These are phyloP conservation scores for Penicillium egyptiacum DNA, from an alignment of 495 filamentous ascomycete genomes.

Conservation along the genomic window DNA sequence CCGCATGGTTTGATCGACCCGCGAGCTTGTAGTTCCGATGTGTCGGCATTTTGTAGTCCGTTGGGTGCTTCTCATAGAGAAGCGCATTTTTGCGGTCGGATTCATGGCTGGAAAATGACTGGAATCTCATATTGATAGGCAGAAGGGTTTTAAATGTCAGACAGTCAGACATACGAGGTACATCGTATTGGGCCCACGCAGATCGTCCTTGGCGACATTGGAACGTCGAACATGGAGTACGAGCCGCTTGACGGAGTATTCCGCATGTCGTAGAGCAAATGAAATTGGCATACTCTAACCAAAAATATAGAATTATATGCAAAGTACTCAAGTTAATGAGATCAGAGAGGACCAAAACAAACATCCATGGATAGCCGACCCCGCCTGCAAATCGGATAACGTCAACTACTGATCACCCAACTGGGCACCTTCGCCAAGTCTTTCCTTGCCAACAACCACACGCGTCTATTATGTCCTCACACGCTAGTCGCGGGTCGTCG, in stretches of 20 bases:
- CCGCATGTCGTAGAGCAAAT: not conserved
- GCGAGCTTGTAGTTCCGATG: constrained; percentile 1
- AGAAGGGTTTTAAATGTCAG: not conserved
- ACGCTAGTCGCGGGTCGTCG: constrained; percentile 17
- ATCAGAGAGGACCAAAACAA: not conserved
- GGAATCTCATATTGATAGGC: not conserved
- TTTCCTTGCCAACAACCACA: constrained; percentile 6
- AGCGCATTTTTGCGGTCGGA: not conserved
- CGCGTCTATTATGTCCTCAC: constrained; percentile 12
- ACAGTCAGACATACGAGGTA: not conserved
- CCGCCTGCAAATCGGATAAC: constrained; percentile 6
- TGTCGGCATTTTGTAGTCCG: not conserved
- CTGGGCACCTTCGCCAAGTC: constrained; percentile 4
- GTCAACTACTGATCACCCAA: constrained; percentile 12
- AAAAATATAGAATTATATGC: not conserved
- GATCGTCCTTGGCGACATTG: not conserved
- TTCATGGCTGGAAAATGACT: not conserved
- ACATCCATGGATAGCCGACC: not conserved
- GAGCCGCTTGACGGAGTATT: not conserved
- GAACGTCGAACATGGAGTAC: not conserved
- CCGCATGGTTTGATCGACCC: constrained; percentile 28
- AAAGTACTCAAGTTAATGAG: not conserved
- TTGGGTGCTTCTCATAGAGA: not conserved
- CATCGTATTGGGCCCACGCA: too few relatives aligned
- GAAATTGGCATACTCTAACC: not conserved